Evolutionary conservation across 2,329 filamentous ascomycete species (phyloP), one percentile per base, ranked within the genome.

Genomic region (Sclerotinia minor): DNA sequence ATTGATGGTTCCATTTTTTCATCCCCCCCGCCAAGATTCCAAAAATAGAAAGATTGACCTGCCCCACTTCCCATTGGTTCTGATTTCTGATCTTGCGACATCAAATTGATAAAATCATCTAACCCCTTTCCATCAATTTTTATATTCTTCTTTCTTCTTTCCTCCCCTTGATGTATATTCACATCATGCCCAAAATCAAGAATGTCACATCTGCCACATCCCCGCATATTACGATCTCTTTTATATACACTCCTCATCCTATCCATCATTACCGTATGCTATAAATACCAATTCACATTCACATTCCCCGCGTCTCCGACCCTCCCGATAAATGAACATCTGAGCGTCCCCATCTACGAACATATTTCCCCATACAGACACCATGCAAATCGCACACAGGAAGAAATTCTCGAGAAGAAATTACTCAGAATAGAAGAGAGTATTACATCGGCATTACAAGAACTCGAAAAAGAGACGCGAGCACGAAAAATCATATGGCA

Each of bases 401-500:
- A 74, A 64, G 38, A 63, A 0, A 15, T 19, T 4, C 68, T 74
- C 1, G 70, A 74, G 32, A 59, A 69, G 21, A 55, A 72, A 59
- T 54, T 74, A 8, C 50, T 67, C 3, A 19, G 38, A 2, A 52
- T 74, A 53, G 72, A 73, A 54, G 47, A 47, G 24, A 64, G 59
- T 5, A 38, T 69, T 13, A 58, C 45, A 52, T 50, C 53, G 5
- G 55, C 57, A 2, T 67, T 70, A 9, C 38, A 54, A 8, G 53
- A 64, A 24, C 53, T 54, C 3, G 50, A 57, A 21, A 54, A 68
- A 49, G 53, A 50, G 44, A 26, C 68, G 21, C 35, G 50, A 44
- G 71, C 72, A 3, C 67, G 69, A 45, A 63, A 45, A 15, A 68
- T 65, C 26, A 73, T 74, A 52, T 73, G 71, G 71, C 72, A 74